These are phyloP conservation scores for Boehmeria nivea DNA, from an alignment of 306 rosid species.

Conservation along the genomic window DNA sequence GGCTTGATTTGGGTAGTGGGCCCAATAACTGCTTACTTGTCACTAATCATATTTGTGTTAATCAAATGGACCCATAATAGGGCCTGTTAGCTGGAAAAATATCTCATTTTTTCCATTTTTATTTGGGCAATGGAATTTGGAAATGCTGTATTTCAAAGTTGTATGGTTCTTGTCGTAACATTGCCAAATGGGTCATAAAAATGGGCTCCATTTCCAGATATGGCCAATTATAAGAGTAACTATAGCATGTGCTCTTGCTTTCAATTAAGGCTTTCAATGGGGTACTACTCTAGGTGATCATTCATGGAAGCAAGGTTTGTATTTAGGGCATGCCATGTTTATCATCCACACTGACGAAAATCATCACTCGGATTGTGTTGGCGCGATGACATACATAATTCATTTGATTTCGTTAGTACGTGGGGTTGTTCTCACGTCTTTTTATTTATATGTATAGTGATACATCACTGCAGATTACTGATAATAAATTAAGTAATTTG, in stretches of 20 bases:
- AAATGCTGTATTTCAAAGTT: not conserved
- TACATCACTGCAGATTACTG: too few relatives aligned
- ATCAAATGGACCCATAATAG: constrained; percentile 15
- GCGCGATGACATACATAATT: too few relatives aligned
- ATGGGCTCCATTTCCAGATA: constrained; percentile 10
- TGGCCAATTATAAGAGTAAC: not conserved
- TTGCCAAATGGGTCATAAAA: not conserved
- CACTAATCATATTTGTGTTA: not conserved
- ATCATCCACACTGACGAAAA: too few relatives aligned
- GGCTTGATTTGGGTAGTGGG: constrained; percentile 7
- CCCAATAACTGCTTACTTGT: constrained; percentile 5
- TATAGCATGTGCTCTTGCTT: constrained; percentile 8
- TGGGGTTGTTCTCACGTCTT: too few relatives aligned
- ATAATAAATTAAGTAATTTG: too few relatives aligned
- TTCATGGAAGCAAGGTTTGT: constrained; percentile 4
- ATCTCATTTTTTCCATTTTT: not conserved
- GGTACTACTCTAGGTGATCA: not conserved
- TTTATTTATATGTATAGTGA: too few relatives aligned
- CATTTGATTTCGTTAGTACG: too few relatives aligned
- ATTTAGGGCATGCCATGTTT: not conserved
- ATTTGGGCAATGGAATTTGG: not conserved
- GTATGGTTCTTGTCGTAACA: not conserved
- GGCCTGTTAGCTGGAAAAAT: not conserved
- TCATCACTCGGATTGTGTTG: too few relatives aligned
- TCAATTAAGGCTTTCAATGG: not conserved